Conservation (phyloP, 352 stramenopile species). For the Phytophthora syringae region DNA sequence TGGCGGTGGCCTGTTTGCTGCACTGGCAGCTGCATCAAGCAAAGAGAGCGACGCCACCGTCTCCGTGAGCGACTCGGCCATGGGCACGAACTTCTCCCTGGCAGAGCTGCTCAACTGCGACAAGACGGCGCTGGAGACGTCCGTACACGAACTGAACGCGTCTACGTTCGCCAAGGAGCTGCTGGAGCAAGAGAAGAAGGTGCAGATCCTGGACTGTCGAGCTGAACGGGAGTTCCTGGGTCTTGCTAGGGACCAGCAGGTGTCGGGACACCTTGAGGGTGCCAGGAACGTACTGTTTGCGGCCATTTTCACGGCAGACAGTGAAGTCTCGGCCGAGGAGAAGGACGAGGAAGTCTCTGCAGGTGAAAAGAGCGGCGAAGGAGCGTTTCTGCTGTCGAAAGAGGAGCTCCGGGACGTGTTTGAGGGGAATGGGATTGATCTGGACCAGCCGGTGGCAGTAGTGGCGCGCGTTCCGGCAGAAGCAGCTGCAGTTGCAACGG, state of each 20-base stretch:
- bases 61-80: slow-evolving; percentile 30
- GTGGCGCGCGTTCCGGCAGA: slow-evolving; percentile 52
- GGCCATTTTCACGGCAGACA: slow-evolving; percentile 45
- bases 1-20: slow-evolving; percentile 59
- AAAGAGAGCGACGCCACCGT: slow-evolving; percentile 26
- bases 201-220: slow-evolving; percentile 65
- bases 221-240: slow-evolving; percentile 57
- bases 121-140: slow-evolving; percentile 36
- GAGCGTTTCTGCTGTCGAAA: slow-evolving; percentile 41
- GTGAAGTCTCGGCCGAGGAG: slow-evolving; percentile 29
- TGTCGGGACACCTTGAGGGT: slow-evolving; percentile 63
- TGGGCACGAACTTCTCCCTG: slow-evolving; percentile 41
- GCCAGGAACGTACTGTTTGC: slow-evolving; percentile 61
- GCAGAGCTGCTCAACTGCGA: slow-evolving; percentile 52
- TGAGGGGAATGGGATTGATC: slow-evolving; percentile 46
- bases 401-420: slow-evolving; percentile 53
- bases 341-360: slow-evolving; percentile 30
- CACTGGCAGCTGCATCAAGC: slow-evolving; percentile 50
- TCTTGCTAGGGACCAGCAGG: slow-evolving; percentile 37
- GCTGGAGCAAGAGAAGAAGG: slow-evolving; percentile 34
- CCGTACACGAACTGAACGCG: slow-evolving; percentile 33
- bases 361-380: slow-evolving; percentile 29
- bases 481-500: slow-evolving; percentile 69
- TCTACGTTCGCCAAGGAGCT: slow-evolving; percentile 37
- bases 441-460: slow-evolving; percentile 48